Percentiles rank a stretch among this genome's conserved stretches.
phyloP scores from a whole-genome alignment of 2,329 filamentous ascomycete genomes.

The Nannizzia gypsea region DNA sequence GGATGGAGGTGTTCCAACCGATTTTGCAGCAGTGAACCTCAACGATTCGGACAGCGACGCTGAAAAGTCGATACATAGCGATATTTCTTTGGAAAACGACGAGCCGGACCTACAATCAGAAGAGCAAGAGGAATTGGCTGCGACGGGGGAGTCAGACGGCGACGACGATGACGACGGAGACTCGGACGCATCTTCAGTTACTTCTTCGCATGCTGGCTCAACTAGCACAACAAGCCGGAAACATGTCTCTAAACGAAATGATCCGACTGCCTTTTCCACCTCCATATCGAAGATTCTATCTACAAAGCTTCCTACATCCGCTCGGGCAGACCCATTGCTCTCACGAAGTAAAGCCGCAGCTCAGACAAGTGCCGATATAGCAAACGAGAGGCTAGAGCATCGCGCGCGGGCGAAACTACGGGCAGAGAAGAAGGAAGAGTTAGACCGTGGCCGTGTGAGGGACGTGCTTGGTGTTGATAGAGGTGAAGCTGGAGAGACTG shows the following conservation, averaged over 20 bases:
- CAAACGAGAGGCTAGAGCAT: constrained; percentile 66
- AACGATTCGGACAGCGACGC: constrained; percentile 13
- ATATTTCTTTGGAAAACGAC: constrained; percentile 15
- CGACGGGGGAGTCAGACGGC: constrained; percentile 15
- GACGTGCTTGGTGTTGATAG: constrained; percentile 63
- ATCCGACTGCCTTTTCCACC: constrained; percentile 79
- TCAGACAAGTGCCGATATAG: constrained; percentile 57
- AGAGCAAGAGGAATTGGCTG: constrained; percentile 21
- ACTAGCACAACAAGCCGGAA: constrained; percentile 23
- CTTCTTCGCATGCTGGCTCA: constrained; percentile 25
- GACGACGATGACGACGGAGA: constrained; percentile 20
- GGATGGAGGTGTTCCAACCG: constrained; percentile 34
- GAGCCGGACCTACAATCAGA: constrained; percentile 8
- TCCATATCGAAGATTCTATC: constrained; percentile 87
- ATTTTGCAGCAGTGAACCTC: constrained; percentile 13
- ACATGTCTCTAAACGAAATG: constrained; percentile 61
- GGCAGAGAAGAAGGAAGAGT: constrained; percentile 63
- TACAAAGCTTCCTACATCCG: constrained; percentile 72
- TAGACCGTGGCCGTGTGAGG: constrained; percentile 78
- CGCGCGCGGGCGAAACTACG: constrained; percentile 70
- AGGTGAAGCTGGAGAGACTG: constrained; percentile 40
- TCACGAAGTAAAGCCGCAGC: constrained; percentile 66
- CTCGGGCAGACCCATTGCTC: constrained; percentile 81
- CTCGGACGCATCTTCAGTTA: constrained; percentile 24
- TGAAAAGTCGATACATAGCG: constrained; percentile 16